These are phyloP conservation scores for Moelleriella libera DNA, from an alignment of 2,329 filamentous ascomycete genomes.

Conservation along the genomic window DNA sequence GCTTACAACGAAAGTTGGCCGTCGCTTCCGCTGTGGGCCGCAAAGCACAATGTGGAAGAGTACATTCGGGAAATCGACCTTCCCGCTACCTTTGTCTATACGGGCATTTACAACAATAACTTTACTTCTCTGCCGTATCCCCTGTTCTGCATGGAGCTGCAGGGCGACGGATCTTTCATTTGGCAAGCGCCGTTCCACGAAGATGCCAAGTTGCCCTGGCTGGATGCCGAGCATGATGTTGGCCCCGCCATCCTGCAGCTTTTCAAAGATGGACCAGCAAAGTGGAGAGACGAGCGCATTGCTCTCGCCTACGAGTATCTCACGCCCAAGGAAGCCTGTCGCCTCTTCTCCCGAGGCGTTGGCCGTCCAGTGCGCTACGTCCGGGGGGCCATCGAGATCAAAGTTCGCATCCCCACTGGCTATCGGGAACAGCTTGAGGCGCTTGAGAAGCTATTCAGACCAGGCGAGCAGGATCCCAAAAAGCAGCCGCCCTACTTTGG, in stretches of 20 bases:
- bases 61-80: constrained; percentile 74
- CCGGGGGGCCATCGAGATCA: constrained; percentile 65
- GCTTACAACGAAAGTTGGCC: constrained; percentile 66
- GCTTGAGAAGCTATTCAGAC: constrained; percentile 44
- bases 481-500: constrained; percentile 53
- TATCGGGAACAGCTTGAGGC: constrained; percentile 79
- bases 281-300: constrained; percentile 69
- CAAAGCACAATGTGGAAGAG: constrained; percentile 85
- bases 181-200: constrained; percentile 94
- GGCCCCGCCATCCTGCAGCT: constrained; percentile 85
- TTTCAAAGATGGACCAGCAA: constrained; percentile 80
- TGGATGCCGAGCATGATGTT: constrained; percentile 92
- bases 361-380: constrained; percentile 67
- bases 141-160: constrained; percentile 87
- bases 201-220: constrained; percentile 78
- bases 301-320: constrained; percentile 85
- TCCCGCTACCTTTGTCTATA: constrained; percentile 85
- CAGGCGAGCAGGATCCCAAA: constrained; percentile 32
- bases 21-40: constrained; percentile 76
- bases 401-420: constrained; percentile 72
- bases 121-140: constrained; percentile 90
- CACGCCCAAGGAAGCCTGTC: constrained; percentile 69
- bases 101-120: constrained; percentile 98
- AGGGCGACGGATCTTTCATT: constrained; percentile 69
- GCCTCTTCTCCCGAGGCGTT: constrained; percentile 65